A percentile compares a stretch with the other conserved stretches of the same genome.
phyloP scores from a whole-genome alignment of 1,139 yeast genomes.

The Protomyces arabidopsidicola region DNA sequence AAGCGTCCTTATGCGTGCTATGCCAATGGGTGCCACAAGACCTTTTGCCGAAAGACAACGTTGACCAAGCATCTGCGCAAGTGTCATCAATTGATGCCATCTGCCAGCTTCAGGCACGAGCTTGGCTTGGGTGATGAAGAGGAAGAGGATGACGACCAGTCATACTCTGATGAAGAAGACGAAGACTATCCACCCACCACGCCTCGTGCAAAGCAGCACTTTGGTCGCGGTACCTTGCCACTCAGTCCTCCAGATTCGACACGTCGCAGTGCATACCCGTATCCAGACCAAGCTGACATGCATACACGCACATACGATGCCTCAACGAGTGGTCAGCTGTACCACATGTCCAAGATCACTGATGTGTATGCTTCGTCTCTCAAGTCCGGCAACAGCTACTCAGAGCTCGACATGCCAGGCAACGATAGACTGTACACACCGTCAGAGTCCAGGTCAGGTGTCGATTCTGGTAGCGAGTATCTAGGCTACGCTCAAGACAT shows the following conservation, averaged over 20 bases:
- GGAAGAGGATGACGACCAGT: neutral
- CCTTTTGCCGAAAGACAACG: constrained; percentile 35
- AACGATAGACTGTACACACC: neutral
- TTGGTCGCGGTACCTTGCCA: constrained; percentile 7
- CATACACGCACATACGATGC: neutral
- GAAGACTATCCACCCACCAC: neutral
- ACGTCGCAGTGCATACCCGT: neutral
- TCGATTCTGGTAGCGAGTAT: neutral
- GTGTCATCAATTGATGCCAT: constrained; percentile 19
- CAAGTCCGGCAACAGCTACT: neutral
- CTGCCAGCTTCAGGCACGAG: neutral
- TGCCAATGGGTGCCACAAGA: constrained; percentile 60
- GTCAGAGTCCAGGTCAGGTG: neutral
- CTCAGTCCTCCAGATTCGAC: constrained; percentile 24
- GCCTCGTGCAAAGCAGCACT: constrained; percentile 1
- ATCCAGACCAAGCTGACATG: neutral
- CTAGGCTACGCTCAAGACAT: neutral
- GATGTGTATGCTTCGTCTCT: neutral
- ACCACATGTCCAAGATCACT: neutral
- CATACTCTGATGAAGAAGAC: neutral
- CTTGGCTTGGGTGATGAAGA: neutral
- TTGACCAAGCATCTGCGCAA: constrained; percentile 29
- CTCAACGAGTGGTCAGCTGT: neutral
- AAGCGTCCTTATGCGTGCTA: constrained; percentile 70
- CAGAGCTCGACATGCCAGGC: neutral